These are phyloP conservation scores for Pichia kluyveri DNA, from an alignment of 805 yeast species.

Conservation along the genomic window DNA sequence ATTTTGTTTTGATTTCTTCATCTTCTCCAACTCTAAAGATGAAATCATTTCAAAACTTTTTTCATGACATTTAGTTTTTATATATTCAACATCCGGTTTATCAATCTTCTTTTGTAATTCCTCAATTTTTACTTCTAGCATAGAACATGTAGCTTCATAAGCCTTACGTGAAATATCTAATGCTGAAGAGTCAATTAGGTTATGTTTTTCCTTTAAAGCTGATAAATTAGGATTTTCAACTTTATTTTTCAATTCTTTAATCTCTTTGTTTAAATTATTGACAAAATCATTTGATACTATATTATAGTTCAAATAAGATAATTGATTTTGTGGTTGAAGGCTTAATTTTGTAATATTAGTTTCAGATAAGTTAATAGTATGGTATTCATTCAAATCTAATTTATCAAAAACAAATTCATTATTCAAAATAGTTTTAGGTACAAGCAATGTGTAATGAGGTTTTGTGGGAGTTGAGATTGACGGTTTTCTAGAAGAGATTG, in stretches of 20 bases:
- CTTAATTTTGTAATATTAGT: constrained; percentile 17
- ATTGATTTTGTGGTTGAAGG: background rate
- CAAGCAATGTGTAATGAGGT: background rate
- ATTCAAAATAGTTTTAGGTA: background rate
- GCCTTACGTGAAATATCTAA: too few relatives aligned
- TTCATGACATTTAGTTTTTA: background rate
- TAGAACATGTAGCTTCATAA: too few relatives aligned
- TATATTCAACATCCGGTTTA: constrained; percentile 2
- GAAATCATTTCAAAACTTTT: background rate
- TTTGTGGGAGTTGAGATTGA: background rate
- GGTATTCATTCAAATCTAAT: background rate
- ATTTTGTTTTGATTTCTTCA: too few relatives aligned
- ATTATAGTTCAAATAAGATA: background rate
- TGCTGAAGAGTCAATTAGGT: too few relatives aligned
- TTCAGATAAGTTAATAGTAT: constrained; percentile 10
- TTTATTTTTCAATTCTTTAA: background rate
- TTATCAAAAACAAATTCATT: background rate
- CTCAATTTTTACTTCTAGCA: background rate
- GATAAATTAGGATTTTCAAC: background rate
- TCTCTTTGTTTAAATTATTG: background rate
- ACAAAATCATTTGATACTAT: constrained; percentile 11
- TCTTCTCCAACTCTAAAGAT: background rate
- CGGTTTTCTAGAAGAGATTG: background rate
- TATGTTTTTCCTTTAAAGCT: too few relatives aligned
- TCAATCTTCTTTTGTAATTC: background rate